A percentile compares a stretch with the other conserved stretches of the same genome.
phyloP scores from a whole-genome alignment of 768 basidiomycete genomes.

The Pleurotus pulmonarius region DNA sequence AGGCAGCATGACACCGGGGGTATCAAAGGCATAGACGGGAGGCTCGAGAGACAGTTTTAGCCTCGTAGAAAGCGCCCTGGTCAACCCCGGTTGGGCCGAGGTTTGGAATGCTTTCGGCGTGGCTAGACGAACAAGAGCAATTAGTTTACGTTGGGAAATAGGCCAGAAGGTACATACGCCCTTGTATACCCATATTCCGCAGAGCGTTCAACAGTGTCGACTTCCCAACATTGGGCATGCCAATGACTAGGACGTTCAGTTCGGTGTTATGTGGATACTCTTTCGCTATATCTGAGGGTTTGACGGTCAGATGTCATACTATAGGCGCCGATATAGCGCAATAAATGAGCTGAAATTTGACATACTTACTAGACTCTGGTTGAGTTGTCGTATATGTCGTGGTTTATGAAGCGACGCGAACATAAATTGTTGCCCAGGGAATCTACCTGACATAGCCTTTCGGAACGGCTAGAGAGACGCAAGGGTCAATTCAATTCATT shows the following conservation, averaged over 20 bases:
- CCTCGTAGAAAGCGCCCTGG: constrained; percentile 83
- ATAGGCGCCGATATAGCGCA: background rate
- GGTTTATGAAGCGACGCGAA: constrained; percentile 72
- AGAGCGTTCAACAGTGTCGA: constrained; percentile 91
- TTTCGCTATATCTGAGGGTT: constrained; percentile 60
- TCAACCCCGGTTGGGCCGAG: constrained; percentile 86
- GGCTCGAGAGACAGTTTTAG: constrained; percentile 82
- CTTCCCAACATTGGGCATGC: constrained; percentile 99
- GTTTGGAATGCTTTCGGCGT: constrained; percentile 89
- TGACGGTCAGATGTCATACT: background rate
- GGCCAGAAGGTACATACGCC: constrained; percentile 45
- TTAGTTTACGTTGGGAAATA: constrained; percentile 5
- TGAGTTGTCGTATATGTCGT: constrained; percentile 61
- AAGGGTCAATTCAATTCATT: too few relatives aligned
- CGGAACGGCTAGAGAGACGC: constrained; percentile 57
- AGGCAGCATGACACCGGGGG: constrained; percentile 96
- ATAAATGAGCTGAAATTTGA: constrained; percentile 21
- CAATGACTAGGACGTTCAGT: constrained; percentile 88
- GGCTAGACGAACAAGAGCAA: constrained; percentile 31
- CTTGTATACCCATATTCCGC: constrained; percentile 80
- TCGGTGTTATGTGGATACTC: constrained; percentile 67
- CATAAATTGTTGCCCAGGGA: constrained; percentile 64
- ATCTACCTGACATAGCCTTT: constrained; percentile 64
- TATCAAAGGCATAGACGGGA: constrained; percentile 89
- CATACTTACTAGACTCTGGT: constrained; percentile 71